Base-by-base conservation (phyloP, 176 grass and related monocot genomes). In the Lolium multiflorum region DNA sequence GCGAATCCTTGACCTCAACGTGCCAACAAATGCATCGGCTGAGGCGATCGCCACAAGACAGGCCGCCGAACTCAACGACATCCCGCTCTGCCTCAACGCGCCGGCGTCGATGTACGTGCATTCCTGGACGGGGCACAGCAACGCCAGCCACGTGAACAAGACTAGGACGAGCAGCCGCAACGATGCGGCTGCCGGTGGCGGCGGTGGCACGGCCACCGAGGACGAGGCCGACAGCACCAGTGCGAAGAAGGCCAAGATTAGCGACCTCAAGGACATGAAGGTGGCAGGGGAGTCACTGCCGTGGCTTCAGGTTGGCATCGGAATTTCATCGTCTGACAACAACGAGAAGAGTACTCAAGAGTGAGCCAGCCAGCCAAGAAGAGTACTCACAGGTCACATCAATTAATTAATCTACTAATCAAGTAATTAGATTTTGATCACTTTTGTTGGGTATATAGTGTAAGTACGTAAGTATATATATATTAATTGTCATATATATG, bases 251-350 rank as follows among this genome's bases (percentile, higher is more conserved):
- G 81, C 83, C 37, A 93, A 91, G 73, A 84, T 93, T 60, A 89
- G 88, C 9, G 89, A 95, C 22, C 91, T 92, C 52, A 95, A 85
- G 81, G 91, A 95, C 90, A 91, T 95, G 82, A 92, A 90, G 67
- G 83, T 95, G 90, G 87, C 84, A 2, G 80, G 88, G 13, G 88
- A 89, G 80, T 88, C 87, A 9, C 79, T 88, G 72, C 85, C 85
- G 24, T 95, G 95, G 93, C 80, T 95, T 78, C 93, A 90, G 38
- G 95, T 98, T 18, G 95, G 95, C 13, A 95, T 98, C 55, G 83
- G 89, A 56, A 72, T 92, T 21, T 74, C 81, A 4, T 85, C 93
- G 2, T 81, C 62, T 16, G 66, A 77, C 4, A 87, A 54, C 31
- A 77, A 87, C 2, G 71, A 76, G 17, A 90, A 87, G 50, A 80